Percentiles rank a stretch among this genome's conserved stretches.
Evolutionary conservation across 805 yeast genomes (phyloP).

Genomic region (Kodamaea sagamina): DNA sequence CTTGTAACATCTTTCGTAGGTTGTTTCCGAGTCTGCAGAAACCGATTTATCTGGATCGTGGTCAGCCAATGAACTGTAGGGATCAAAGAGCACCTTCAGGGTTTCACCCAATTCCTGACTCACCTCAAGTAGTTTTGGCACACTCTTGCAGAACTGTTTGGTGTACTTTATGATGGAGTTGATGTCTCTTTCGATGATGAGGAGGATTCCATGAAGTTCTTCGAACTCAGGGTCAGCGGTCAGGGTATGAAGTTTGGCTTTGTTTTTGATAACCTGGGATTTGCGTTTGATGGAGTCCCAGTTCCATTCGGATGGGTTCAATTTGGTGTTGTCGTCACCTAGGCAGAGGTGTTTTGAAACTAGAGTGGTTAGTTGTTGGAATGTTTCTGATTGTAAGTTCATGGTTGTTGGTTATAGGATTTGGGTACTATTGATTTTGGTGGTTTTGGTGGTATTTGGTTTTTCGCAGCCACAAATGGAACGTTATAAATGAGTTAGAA

Average conservation of each 20-base stretch:
- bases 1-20: slow-evolving; percentile 14
- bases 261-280: slow-evolving; percentile 13
- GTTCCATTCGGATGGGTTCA: slow-evolving; percentile 4
- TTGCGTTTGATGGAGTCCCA: slow-evolving; percentile 20
- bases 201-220: slow-evolving; percentile 23
- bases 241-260: slow-evolving; percentile 11
- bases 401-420: background rate
- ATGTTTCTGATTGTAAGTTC: background rate
- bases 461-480: slow-evolving; percentile 6
- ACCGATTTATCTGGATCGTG: slow-evolving; percentile 4
- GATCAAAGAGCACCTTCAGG: slow-evolving; percentile 25
- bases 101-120: slow-evolving; percentile 19
- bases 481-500: background rate
- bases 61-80: slow-evolving; percentile 17
- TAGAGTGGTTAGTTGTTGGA: slow-evolving; percentile 1
- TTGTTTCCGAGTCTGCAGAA: slow-evolving; percentile 6
- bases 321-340: background rate
- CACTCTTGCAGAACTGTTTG: slow-evolving; percentile 11
- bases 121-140: slow-evolving; percentile 12
- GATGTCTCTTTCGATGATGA: slow-evolving; percentile 20
- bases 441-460: background rate
- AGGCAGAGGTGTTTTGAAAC: background rate
- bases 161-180: slow-evolving; percentile 20
- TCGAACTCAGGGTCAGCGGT: slow-evolving; percentile 33
- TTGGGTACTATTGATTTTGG: too few relatives aligned